A percentile compares a stretch with the other conserved stretches of the same genome.
These are phyloP conservation scores for Pharus latifolius DNA, from an alignment of 176 grass and related monocot genomes.

Conservation along the genomic window DNA sequence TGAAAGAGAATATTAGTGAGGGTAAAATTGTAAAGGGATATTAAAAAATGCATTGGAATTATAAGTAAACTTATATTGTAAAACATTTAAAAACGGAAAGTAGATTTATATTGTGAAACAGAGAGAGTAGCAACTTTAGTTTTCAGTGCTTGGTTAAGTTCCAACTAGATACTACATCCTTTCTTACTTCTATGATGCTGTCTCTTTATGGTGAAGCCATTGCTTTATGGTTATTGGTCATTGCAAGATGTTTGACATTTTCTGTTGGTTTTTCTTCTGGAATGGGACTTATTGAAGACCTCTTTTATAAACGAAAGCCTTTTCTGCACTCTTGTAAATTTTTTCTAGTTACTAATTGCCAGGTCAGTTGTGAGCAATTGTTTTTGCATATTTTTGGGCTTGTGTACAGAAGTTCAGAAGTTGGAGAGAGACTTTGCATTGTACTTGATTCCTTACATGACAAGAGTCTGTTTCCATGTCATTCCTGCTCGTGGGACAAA, in stretches of 20 bases:
- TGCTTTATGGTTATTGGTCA: not conserved
- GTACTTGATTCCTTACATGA: not conserved
- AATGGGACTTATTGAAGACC: not conserved
- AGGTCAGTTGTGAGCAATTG: not conserved
- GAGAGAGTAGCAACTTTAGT: not conserved
- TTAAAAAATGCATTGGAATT: no score
- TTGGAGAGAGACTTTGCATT: not conserved
- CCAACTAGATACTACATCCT: not conserved
- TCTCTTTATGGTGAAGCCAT: not conserved
- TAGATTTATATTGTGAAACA: no score
- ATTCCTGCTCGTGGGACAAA: not conserved
- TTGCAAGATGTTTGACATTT: not conserved
- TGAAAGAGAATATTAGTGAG: no score
- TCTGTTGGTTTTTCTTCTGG: not conserved
- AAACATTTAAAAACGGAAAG: no score
- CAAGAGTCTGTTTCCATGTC: not conserved
- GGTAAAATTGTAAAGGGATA: no score
- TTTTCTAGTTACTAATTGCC: not conserved
- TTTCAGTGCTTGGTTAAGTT: not conserved
- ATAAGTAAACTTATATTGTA: no score
- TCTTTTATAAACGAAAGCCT: not conserved
- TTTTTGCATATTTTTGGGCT: not conserved
- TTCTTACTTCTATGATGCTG: not conserved
- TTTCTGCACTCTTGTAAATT: no score
- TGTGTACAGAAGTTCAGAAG: not conserved